A percentile compares a stretch with the other conserved stretches of the same genome.
These are phyloP conservation scores for Rauvolfia tetraphylla DNA, from an alignment of 257 asterid genomes.

Conservation along the genomic window DNA sequence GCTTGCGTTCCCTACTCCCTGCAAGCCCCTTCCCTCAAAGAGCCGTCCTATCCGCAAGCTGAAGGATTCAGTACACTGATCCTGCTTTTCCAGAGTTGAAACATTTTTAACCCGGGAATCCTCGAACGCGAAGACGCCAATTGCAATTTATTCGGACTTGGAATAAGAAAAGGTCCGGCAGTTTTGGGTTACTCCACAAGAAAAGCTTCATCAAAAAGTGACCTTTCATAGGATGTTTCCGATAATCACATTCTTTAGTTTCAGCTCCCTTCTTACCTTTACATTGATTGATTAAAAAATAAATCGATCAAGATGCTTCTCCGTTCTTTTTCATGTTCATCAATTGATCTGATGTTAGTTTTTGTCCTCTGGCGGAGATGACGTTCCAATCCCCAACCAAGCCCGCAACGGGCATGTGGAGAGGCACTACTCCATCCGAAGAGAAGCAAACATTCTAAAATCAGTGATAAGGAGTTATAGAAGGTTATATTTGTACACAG, in stretches of 20 bases:
- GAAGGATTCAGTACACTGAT: too few species aligned
- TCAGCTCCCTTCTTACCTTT: not conserved
- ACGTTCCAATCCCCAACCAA: not conserved
- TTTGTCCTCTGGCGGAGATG: not conserved
- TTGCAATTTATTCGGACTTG: not conserved
- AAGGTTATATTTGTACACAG: too few species aligned
- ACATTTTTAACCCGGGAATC: not conserved
- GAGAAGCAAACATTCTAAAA: too few species aligned
- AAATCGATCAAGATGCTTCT: too few species aligned
- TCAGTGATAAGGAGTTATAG: too few species aligned
- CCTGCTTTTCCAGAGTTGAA: too few species aligned
- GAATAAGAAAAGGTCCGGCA: not conserved
- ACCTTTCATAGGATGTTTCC: constrained; percentile 12
- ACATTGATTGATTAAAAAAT: not conserved
- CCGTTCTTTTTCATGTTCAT: not conserved
- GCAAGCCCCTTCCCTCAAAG: not conserved
- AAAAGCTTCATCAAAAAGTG: not conserved
- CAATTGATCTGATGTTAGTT: not conserved
- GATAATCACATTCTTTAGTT: constrained; percentile 6
- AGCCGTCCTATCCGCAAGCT: not conserved
- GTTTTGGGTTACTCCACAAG: not conserved
- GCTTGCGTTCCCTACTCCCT: not conserved
- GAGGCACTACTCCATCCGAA: too few species aligned
- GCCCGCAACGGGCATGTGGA: too few species aligned
- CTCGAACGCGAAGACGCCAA: not conserved